A percentile compares a stretch with the other conserved stretches of the same genome.
Conservation (phyloP, 2,329 filamentous ascomycete genomes). For the Colletotrichum ledebouriae region DNA sequence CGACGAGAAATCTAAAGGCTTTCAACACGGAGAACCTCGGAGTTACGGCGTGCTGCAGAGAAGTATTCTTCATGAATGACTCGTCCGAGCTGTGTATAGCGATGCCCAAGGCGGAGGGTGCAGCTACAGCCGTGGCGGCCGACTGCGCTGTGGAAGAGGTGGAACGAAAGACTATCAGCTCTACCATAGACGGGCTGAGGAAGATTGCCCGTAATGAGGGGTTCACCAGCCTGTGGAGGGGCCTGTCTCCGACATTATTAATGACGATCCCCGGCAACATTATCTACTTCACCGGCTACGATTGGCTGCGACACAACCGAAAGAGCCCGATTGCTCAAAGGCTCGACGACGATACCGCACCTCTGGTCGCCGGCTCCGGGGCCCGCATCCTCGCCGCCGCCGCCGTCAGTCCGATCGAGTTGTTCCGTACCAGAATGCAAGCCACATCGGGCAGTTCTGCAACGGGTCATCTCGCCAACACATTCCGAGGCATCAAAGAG, state of each 20-base stretch:
- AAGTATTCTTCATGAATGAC: constrained; percentile 96
- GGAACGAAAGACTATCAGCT: constrained; percentile 85
- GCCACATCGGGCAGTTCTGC: constrained; percentile 72
- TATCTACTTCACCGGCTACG: constrained; percentile 98
- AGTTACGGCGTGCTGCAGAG: constrained; percentile 93
- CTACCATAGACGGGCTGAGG: constrained; percentile 89
- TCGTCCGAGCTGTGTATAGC: constrained; percentile 85
- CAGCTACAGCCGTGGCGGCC: constrained; percentile 62
- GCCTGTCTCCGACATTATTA: constrained; percentile 90
- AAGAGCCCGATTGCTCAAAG: constrained; percentile 77
- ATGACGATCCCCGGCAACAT: constrained; percentile 98
- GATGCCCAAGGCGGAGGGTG: constrained; percentile 66
- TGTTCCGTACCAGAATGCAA: constrained; percentile 93
- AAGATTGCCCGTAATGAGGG: constrained; percentile 98
- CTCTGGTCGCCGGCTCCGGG: constrained; percentile 82
- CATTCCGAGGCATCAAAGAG: constrained; percentile 79
- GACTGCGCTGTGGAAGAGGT: constrained; percentile 91
- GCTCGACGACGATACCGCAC: constrained; percentile 78
- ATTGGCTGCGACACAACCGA: constrained; percentile 85
- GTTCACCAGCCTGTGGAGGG: constrained; percentile 87
- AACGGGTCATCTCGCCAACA: constrained; percentile 82
- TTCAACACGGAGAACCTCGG: constrained; percentile 85
- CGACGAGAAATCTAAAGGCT: constrained; percentile 72
- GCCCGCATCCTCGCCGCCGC: constrained; percentile 86
- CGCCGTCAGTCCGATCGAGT: constrained; percentile 90